Base-by-base conservation (phyloP, 2,329 filamentous ascomycete genomes). In the Raffaelea deltoideospora region DNA sequence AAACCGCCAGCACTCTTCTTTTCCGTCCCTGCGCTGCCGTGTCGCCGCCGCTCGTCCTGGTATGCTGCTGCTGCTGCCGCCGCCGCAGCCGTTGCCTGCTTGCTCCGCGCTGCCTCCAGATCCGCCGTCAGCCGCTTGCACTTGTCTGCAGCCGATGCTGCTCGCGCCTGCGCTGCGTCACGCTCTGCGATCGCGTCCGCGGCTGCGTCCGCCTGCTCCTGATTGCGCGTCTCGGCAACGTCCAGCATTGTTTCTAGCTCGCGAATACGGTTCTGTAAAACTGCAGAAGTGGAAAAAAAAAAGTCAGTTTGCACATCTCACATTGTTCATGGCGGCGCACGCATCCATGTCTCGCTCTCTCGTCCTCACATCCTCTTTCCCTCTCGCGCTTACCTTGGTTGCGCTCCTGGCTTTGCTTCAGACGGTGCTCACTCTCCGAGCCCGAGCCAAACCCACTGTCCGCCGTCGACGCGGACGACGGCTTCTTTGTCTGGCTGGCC, bases 171-270 rank as follows among this genome's bases (percentile, higher is more conserved):
- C 1, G 42, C 44, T 8, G 35, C 39, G 8, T 47, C 40, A 4
- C 43, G 45, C 39, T 44, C 35, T 0, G 40, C 31, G 3, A 27
- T 31, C 28, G 37, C 13, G 3, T 39, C 27, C 3, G 32, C 31
- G 0, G 36, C 35, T 9, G 34, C 14, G 23, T 33, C 35, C 13
- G 23, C 29, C 19, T 45, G 33, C 27, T 43, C 37, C 11, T 45
- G 38, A 23, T 38, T 29, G 13, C 40, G 40, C 8, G 37, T 35
- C 14, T 41, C 41, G 13, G 39, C 34, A 6, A 34, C 31, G 4
- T 44, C 41, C 22, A 44, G 31, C 11, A 37, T 37, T 1, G 24
- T 30, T 23, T 47, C 45, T 5, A 47, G 43, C 35, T 45, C 44
- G 17, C 30, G 26, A 9, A 43, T 37, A n/a, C 37, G 35, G 23